A percentile compares a stretch with the other conserved stretches of the same genome.
These are phyloP conservation scores for Suhomyces prunicola DNA, from an alignment of 805 yeast genomes.

Conservation along the genomic window DNA sequence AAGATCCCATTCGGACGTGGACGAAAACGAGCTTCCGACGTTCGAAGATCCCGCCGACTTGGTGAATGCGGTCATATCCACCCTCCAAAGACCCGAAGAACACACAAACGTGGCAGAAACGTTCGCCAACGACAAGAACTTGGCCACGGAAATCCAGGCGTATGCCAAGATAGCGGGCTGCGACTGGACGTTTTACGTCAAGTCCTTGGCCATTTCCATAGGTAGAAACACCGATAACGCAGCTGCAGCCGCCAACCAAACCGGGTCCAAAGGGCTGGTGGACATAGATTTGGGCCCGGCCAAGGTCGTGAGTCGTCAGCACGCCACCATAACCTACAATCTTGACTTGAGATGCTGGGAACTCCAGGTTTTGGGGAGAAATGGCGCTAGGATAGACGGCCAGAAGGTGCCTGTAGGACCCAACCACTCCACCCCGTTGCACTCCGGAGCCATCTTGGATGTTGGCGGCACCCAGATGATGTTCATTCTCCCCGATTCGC, in stretches of 20 bases:
- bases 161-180: conserved; percentile 94
- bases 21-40: conserved; percentile 27
- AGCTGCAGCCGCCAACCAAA: conserved; percentile 9
- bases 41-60: conserved; percentile 62
- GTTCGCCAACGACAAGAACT: conserved; percentile 70
- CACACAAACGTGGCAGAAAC: conserved; percentile 67
- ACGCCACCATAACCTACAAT: conserved; percentile 81
- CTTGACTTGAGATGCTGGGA: conserved; percentile 80
- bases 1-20: conserved; percentile 19
- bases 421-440: conserved; percentile 51
- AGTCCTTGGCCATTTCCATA: conserved; percentile 66
- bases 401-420: conserved; percentile 50
- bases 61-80: conserved; percentile 70
- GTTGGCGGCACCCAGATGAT: conserved; percentile 98
- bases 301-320: conserved; percentile 91
- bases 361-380: conserved; percentile 76
- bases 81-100: conserved; percentile 68
- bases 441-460: conserved; percentile 88
- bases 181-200: conserved; percentile 93
- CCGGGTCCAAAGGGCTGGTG: conserved; percentile 23
- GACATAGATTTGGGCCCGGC: conserved; percentile 96
- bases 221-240: conserved; percentile 72
- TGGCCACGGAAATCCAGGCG: conserved; percentile 85
- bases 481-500: conserved; percentile 92
- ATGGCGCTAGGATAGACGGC: conserved; percentile 90